Evolutionary conservation across 1,139 yeast genomes (phyloP).

Genomic region (Blastobotrys aristatus): DNA sequence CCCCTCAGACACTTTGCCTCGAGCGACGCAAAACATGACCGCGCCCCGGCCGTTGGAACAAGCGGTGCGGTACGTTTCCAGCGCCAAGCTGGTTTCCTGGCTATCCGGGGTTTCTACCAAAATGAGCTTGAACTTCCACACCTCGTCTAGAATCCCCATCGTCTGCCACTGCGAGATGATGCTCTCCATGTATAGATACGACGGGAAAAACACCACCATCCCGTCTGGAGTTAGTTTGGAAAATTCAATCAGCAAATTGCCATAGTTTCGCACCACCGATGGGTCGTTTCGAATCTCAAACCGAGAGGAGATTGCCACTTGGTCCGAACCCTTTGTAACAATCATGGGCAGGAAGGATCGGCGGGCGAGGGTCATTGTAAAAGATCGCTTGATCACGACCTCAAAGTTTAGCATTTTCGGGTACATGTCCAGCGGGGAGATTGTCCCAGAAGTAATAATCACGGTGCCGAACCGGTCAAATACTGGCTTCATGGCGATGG

Average conservation of each 20-base stretch:
- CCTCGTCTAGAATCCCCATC: conserved; percentile 96
- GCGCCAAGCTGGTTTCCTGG: conserved; percentile 91
- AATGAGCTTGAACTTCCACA: conserved; percentile 93
- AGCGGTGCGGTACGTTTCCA: conserved; percentile 93
- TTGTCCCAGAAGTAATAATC: conserved; percentile 94
- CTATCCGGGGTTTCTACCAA: conserved; percentile 99
- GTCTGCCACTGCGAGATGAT: conserved; percentile 97
- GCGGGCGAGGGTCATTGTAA: conserved; percentile 91
- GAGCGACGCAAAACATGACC: conserved; percentile 89
- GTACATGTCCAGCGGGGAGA: conserved; percentile 97
- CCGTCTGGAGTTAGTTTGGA: conserved; percentile 98
- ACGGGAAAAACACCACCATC: conserved; percentile 94
- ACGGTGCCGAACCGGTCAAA: conserved; percentile 93
- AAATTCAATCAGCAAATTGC: conserved; percentile 84
- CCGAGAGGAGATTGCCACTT: conserved; percentile 91
- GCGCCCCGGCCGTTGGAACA: conserved; percentile 98
- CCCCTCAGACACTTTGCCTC: conserved; percentile 98
- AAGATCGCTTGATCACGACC: conserved; percentile 90
- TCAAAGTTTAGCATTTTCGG: conserved; percentile 95
- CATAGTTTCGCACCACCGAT: conserved; percentile 93
- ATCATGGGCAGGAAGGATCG: conserved; percentile 91
- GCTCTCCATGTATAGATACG: conserved; percentile 94
- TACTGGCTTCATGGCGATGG: conserved; percentile 95
- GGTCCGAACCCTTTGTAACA: conserved; percentile 96
- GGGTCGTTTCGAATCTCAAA: conserved; percentile 98